Base-by-base conservation (phyloP, 495 filamentous ascomycete genomes). In the Trypethelium eluteriae region DNA sequence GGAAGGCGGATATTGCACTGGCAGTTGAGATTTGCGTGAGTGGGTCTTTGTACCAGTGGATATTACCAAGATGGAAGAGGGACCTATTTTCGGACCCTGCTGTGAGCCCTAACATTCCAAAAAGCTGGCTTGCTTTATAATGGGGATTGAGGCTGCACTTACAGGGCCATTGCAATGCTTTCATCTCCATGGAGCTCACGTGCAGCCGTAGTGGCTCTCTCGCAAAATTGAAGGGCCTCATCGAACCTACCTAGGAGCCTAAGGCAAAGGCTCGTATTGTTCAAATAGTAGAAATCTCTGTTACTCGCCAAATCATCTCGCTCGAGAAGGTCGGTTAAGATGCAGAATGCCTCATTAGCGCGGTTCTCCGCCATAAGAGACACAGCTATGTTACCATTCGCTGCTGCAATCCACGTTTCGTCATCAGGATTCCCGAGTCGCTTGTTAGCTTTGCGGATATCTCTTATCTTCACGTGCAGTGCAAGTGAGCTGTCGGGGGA, bases 401-500 rank as follows among this genome's bases (percentile, higher is more conserved):
- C 49, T 5, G 49, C 49, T 14, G 11, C 49, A 25, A 53, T 53
- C 49, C 49, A 53, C 49, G n/a, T 53, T 18, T 53, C 12, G n/a
- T 53, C 49, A 5, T 25, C n/a, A n/a, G 18, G 49, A 18, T 53
- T 53, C 11, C 16, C 49, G 5, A 18, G 49, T 18, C 49, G 49
- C 49, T 53, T 53, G n/a, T 53, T 53, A 5, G 11, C 5, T 18
- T 53, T n/a, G 11, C 49, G 49, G n/a, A 53, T 53, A 53, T 53
- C 49, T 53, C 16, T 14, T 9, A 53, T 53, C 49, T 14, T 53
- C 11, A 5, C 18, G 49, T 53, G 49, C 10, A 53, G n/a, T 5
- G 49, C 49, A 11, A 53, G 49, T 14, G 49, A 53, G n/a, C 49
- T 53, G n/a, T 53, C 49, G 10, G 49, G 49, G n/a, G 49, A 53